Evolutionary conservation across 2,329 filamentous ascomycete species (phyloP).

Genomic region (Pezicula rhizophila): DNA sequence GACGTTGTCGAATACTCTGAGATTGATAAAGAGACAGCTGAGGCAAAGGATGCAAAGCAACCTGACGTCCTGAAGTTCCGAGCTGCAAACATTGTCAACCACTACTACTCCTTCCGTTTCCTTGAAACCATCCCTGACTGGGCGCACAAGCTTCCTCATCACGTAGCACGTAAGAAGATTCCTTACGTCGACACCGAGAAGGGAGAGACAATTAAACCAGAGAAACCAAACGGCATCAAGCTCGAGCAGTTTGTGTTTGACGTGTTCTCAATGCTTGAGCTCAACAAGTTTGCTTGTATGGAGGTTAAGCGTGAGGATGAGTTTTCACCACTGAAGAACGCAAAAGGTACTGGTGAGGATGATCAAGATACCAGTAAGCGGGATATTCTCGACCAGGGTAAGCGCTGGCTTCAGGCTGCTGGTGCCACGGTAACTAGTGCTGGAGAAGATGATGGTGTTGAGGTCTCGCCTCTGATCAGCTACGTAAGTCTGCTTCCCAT

Average conservation of each 20-base stretch:
- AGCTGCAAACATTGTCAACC: slow-evolving; percentile 98
- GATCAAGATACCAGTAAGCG: slow-evolving; percentile 87
- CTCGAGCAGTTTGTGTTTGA: slow-evolving; percentile 99
- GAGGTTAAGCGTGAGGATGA: slow-evolving; percentile 96
- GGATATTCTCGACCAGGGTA: slow-evolving; percentile 86
- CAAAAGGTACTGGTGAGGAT: slow-evolving; percentile 77
- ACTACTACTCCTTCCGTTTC: slow-evolving; percentile 97
- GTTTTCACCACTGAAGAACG: slow-evolving; percentile 96
- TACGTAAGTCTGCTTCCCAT: slow-evolving; percentile 63
- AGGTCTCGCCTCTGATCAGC: slow-evolving; percentile 88
- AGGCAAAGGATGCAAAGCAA: slow-evolving; percentile 79
- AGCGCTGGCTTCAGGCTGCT: slow-evolving; percentile 75
- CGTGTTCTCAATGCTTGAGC: slow-evolving; percentile 82
- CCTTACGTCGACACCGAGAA: slow-evolving; percentile 71
- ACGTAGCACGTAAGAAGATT: slow-evolving; percentile 98
- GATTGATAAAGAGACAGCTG: slow-evolving; percentile 82
- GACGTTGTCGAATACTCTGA: slow-evolving; percentile 99
- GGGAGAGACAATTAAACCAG: slow-evolving; percentile 79
- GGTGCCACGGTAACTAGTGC: slow-evolving; percentile 70
- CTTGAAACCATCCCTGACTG: slow-evolving; percentile 84
- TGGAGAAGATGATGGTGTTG: slow-evolving; percentile 60
- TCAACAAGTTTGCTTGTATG: slow-evolving; percentile 89
- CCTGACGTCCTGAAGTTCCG: slow-evolving; percentile 85
- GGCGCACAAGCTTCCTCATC: slow-evolving; percentile 82
- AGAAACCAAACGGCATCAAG: slow-evolving; percentile 97